Percentiles rank a stretch among this genome's conserved stretches.
These are phyloP conservation scores for Botryosphaeria dothidea DNA, from an alignment of 2,329 filamentous ascomycete species.

Conservation along the genomic window DNA sequence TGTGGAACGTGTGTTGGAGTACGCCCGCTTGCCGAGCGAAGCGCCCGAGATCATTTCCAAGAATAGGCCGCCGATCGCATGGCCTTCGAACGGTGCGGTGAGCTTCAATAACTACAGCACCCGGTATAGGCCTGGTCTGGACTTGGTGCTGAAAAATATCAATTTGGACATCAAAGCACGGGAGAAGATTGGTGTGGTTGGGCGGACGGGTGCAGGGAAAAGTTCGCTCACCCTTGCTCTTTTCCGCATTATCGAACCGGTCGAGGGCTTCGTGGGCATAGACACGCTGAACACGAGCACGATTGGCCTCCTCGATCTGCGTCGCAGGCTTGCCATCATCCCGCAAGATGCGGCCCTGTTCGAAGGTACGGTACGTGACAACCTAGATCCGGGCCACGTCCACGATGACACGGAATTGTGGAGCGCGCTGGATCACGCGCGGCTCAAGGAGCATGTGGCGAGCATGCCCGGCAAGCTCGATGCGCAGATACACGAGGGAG, in stretches of 20 bases:
- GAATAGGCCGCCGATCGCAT: constrained; percentile 82
- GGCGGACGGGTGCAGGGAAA: constrained; percentile 93
- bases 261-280: constrained; percentile 80
- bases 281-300: constrained; percentile 85
- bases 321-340: constrained; percentile 90
- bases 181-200: constrained; percentile 97
- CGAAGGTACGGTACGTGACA: constrained; percentile 89
- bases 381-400: constrained; percentile 90
- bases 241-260: constrained; percentile 93
- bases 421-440: constrained; percentile 93
- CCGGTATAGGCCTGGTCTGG: constrained; percentile 84
- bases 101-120: constrained; percentile 94
- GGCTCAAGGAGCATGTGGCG: constrained; percentile 85
- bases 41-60: constrained; percentile 91
- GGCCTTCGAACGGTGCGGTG: constrained; percentile 87
- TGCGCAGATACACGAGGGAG: constrained; percentile 89
- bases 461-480: constrained; percentile 88
- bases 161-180: constrained; percentile 90
- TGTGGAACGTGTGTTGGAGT: constrained; percentile 95
- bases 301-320: constrained; percentile 86
- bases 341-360: constrained; percentile 97
- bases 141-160: constrained; percentile 91
- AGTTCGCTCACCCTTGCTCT: constrained; percentile 88
- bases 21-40: constrained; percentile 86
- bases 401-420: constrained; percentile 97